phyloP scores from a whole-genome alignment of 352 stramenopile species.

The Globisporangium cystogenes region DNA sequence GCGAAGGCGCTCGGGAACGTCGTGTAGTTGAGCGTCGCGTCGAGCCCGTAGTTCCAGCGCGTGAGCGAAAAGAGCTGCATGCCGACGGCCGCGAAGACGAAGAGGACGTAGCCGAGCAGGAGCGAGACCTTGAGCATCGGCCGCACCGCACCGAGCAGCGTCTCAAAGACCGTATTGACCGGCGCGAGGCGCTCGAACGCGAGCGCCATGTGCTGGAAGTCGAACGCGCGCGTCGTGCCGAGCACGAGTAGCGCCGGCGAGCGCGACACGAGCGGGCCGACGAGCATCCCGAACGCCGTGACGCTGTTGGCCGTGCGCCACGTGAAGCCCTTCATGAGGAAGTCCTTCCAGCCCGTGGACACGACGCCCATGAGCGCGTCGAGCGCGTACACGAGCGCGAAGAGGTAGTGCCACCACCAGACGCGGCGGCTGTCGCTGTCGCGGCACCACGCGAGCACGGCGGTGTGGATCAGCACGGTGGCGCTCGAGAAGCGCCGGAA shows the following conservation, averaged over 20 bases:
- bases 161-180: constrained; percentile 72
- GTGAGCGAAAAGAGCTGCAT: constrained; percentile 82
- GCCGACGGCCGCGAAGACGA: constrained; percentile 77
- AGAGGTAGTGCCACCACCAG: constrained; percentile 79
- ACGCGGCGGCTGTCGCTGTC: constrained; percentile 26
- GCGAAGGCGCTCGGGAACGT: constrained; percentile 73
- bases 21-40: constrained; percentile 66
- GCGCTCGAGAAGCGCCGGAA: constrained; percentile 62
- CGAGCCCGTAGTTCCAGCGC: constrained; percentile 67
- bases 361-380: constrained; percentile 65
- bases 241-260: constrained; percentile 68
- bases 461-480: constrained; percentile 63
- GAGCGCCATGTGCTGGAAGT: constrained; percentile 81
- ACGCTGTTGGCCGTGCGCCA: constrained; percentile 71
- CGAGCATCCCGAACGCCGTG: constrained; percentile 74
- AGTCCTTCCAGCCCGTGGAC: constrained; percentile 73
- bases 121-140: constrained; percentile 78
- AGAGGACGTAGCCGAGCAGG: constrained; percentile 72
- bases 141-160: constrained; percentile 54
- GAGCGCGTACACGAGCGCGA: constrained; percentile 70
- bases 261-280: constrained; percentile 50
- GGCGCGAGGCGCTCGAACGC: constrained; percentile 65
- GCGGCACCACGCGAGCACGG: constrained; percentile 63
- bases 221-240: constrained; percentile 70
- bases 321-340: constrained; percentile 81